Percentiles rank a stretch among this genome's conserved stretches.
Evolutionary conservation across 371 early-diverging fungal species (phyloP).

Genomic region (Globomyces sp.): DNA sequence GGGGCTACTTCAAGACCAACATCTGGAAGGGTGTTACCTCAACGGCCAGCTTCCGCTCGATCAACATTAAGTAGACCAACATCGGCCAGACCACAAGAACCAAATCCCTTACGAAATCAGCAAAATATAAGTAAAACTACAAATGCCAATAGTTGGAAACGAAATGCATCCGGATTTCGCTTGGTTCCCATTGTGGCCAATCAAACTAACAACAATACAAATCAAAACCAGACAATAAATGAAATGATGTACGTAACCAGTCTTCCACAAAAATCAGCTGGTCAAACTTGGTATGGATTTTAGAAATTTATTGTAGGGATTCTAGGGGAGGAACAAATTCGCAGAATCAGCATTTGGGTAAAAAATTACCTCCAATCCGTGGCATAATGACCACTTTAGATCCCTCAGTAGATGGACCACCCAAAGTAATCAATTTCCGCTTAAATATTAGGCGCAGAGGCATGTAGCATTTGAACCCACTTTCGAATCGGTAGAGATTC

Average conservation of each 20-base stretch:
- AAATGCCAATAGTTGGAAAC: slow-evolving; percentile 4
- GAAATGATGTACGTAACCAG: slow-evolving; percentile 9
- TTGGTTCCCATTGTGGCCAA: background rate
- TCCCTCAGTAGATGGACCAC: background rate
- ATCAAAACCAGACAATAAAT: background rate
- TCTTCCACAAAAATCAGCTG: slow-evolving; percentile 9
- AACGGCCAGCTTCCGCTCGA: slow-evolving; percentile 3
- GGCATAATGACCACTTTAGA: slow-evolving; percentile 10
- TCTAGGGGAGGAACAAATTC: background rate
- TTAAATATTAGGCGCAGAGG: background rate
- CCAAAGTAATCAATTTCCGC: background rate
- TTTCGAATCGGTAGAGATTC: background rate
- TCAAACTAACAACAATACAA: too few relatives aligned
- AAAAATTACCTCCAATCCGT: slow-evolving; percentile 3
- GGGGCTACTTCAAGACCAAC: background rate
- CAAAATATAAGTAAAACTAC: background rate
- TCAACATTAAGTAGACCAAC: slow-evolving; percentile 5
- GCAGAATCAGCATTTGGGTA: slow-evolving; percentile 4
- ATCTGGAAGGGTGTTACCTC: slow-evolving; percentile 1
- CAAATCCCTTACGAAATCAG: background rate
- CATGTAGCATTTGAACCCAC: slow-evolving; percentile 9
- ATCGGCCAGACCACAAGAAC: slow-evolving; percentile 5
- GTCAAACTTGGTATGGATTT: background rate
- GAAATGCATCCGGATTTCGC: background rate
- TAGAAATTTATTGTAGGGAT: too few relatives aligned